These are phyloP conservation scores for Echeveria elegans DNA, from an alignment of 164 flowering plant genomes.

Conservation along the genomic window DNA sequence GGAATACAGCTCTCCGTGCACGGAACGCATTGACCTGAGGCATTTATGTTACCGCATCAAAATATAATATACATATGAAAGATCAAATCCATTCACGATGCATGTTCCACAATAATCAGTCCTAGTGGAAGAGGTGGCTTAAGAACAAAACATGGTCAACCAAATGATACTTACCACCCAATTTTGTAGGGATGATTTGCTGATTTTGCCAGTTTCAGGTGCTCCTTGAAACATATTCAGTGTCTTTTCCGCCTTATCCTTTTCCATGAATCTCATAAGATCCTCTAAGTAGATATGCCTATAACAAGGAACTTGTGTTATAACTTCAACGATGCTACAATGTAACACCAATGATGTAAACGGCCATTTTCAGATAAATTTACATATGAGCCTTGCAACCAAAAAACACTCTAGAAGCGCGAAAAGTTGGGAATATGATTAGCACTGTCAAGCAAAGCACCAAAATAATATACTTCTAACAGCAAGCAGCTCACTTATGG, in stretches of 20 bases:
- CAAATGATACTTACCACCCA: constrained; percentile 42
- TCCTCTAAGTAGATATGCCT: constrained; percentile 50
- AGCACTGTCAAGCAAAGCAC: too few relatives aligned
- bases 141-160: not conserved
- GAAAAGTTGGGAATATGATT: not conserved
- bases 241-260: constrained; percentile 28
- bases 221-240: constrained; percentile 52
- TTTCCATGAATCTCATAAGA: constrained; percentile 31
- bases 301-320: constrained; percentile 2
- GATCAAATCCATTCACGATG: too few relatives aligned
- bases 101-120: too few relatives aligned
- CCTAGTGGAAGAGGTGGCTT: too few relatives aligned
- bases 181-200: constrained; percentile 35
- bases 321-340: not conserved
- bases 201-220: constrained; percentile 31
- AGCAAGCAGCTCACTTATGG: not conserved
- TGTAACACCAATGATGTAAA: not conserved
- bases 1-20: too few relatives aligned
- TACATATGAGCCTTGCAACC: not conserved
- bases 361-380: not conserved
- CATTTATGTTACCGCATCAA: too few relatives aligned
- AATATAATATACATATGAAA: too few relatives aligned
- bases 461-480: too few relatives aligned
- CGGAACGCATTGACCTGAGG: too few relatives aligned
- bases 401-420: not conserved